Conservation (phyloP, 768 basidiomycete genomes). For the Fistulinella prunicolor region DNA sequence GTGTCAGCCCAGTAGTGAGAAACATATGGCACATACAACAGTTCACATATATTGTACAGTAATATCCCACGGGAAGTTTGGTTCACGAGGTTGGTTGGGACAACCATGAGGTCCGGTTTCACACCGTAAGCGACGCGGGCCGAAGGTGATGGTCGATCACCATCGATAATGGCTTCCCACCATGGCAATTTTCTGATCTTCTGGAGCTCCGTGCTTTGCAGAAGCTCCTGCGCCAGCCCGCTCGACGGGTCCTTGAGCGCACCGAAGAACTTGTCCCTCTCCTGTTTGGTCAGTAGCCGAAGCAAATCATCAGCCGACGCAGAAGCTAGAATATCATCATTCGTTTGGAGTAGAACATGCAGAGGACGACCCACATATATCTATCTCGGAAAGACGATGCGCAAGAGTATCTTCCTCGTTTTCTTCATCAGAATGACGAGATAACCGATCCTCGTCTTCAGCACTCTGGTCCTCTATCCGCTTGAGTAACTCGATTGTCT, state of each 20-base stretch:
- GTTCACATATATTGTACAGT: constrained; percentile 65
- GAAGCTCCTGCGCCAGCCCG: constrained; percentile 54
- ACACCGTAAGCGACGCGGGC: constrained; percentile 29
- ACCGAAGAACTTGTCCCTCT: constrained; percentile 58
- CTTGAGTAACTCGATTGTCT: constrained; percentile 69
- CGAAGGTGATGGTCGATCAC: neutral
- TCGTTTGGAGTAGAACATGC: neutral
- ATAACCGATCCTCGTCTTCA: constrained; percentile 35
- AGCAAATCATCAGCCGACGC: constrained; percentile 58
- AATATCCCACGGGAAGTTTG: constrained; percentile 37
- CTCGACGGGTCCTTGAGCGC: constrained; percentile 61
- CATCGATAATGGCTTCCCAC: constrained; percentile 54
- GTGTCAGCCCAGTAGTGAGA: neutral
- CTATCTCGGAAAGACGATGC: constrained; percentile 49
- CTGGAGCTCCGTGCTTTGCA: constrained; percentile 55
- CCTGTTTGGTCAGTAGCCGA: constrained; percentile 55
- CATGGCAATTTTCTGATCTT: constrained; percentile 57
- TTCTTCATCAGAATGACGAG: constrained; percentile 37
- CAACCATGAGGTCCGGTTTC: constrained; percentile 42
- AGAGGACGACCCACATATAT: constrained; percentile 51
- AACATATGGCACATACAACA: constrained; percentile 51
- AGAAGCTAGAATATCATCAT: constrained; percentile 39
- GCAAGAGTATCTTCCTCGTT: constrained; percentile 45
- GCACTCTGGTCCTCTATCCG: constrained; percentile 65
- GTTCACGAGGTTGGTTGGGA: constrained; percentile 46